Base-by-base conservation (phyloP, 2,329 filamentous ascomycete species). In the Hirsutella rhossiliensis region DNA sequence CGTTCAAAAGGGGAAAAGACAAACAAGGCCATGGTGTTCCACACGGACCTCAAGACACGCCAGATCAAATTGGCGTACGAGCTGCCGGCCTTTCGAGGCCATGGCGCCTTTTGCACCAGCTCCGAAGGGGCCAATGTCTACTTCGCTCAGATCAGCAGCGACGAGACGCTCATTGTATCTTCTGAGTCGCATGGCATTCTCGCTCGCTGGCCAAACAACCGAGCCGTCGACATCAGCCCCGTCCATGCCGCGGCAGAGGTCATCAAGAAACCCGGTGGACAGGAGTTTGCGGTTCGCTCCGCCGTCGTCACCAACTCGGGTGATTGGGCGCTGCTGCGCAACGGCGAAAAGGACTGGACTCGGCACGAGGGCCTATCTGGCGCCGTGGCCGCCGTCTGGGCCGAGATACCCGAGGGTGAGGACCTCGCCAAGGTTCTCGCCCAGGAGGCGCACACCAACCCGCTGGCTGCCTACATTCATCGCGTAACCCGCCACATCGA, bases 11-110 rank as follows among this genome's bases (percentile, higher is more conserved):
- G 68, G 3, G 79, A 43, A 12, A 38, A 32, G 38, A 42, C 79
- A 17, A 85, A 89, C 57, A 87, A 84, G 69, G 90, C 84, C 3
- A 84, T 94, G 48, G 82, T 97, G 28, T 96, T 83, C 57, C 87
- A 94, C 54, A 75, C 94, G 47, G 76, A 94, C 52, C 62, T 86
- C 42, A 82, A 82, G 64, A 81, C 72, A 47, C 76, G 72, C 43
- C 75, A 73, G 17, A 73, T 90, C 27, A 74, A 72, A n/a, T 87
- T 86, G 60, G 83, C 83, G 1, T 95, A 95, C 59, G 78, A 82
- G 27, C 70, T 97, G 12, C 85, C 89, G 0, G 77, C 78, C 43
- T 62, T 88, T 18, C 63, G 75, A 20, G 86, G 84, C 1, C 70
- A 68, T 36, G 88, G 87, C 20, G 78, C 83, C 1, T 87, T 96